Evolutionary conservation across 2,329 filamentous ascomycete species (phyloP).

Genomic region (Aureobasidium mangrovei): DNA sequence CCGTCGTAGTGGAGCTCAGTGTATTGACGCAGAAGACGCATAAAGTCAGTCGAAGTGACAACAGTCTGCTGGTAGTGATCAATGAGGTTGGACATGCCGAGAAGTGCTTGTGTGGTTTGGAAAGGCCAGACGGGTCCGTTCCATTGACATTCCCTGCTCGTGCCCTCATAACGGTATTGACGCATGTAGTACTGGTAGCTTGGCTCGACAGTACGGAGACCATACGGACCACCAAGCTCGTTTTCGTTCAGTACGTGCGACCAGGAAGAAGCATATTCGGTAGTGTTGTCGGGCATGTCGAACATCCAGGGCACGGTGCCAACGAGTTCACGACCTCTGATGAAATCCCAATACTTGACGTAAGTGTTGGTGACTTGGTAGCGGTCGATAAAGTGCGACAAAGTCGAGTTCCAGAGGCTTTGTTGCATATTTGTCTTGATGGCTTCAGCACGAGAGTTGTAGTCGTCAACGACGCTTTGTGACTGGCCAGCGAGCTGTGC

Average conservation of each 20-base stretch:
- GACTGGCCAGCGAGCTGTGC: slow-evolving; percentile 27
- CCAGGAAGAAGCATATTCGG: slow-evolving; percentile 31
- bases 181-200: slow-evolving; percentile 39
- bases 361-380: slow-evolving; percentile 32
- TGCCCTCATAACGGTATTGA: slow-evolving; percentile 34
- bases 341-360: slow-evolving; percentile 33
- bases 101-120: slow-evolving; percentile 35
- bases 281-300: slow-evolving; percentile 33
- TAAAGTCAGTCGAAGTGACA: slow-evolving; percentile 29
- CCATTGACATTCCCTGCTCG: slow-evolving; percentile 36
- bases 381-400: slow-evolving; percentile 38
- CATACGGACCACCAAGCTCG: slow-evolving; percentile 28
- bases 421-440: slow-evolving; percentile 33
- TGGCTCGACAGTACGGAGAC: slow-evolving; percentile 36
- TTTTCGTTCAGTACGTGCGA: slow-evolving; percentile 29
- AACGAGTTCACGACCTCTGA: slow-evolving; percentile 37
- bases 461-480: slow-evolving; percentile 16
- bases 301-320: slow-evolving; percentile 38
- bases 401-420: slow-evolving; percentile 36
- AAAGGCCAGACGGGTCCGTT: slow-evolving; percentile 39
- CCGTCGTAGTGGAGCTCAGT: slow-evolving; percentile 34
- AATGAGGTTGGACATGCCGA: slow-evolving; percentile 35
- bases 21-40: slow-evolving; percentile 30
- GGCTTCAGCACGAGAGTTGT: slow-evolving; percentile 23
- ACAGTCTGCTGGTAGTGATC: slow-evolving; percentile 31